A percentile compares a stretch with the other conserved stretches of the same genome.
These are phyloP conservation scores for Globisporangium polare DNA, from an alignment of 352 stramenopile species.

Conservation along the genomic window DNA sequence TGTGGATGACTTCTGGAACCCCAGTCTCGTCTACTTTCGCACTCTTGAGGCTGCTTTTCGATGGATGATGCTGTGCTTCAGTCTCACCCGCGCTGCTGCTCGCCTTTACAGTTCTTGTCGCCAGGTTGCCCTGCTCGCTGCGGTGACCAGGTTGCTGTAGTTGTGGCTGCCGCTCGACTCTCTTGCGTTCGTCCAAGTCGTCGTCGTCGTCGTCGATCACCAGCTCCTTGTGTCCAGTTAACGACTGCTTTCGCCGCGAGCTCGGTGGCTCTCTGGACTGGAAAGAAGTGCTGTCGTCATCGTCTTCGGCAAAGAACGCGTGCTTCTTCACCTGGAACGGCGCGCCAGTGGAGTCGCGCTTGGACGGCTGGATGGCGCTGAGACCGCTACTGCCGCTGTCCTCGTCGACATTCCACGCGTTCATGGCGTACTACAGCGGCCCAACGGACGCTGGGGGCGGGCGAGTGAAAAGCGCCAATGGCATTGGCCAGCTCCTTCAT, in stretches of 20 bases:
- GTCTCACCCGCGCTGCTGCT: neutral
- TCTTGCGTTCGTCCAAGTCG: neutral
- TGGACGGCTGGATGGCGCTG: slow-evolving; percentile 2
- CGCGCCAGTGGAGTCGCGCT: neutral
- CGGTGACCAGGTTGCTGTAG: neutral
- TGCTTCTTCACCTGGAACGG: slow-evolving; percentile 19
- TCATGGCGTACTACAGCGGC: slow-evolving; percentile 1
- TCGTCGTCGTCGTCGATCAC: slow-evolving; percentile 26
- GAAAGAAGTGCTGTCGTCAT: slow-evolving; percentile 1
- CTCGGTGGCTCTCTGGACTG: neutral
- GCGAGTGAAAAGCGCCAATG: neutral
- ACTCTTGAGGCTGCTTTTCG: neutral
- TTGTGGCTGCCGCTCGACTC: neutral
- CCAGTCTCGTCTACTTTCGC: slow-evolving; percentile 1
- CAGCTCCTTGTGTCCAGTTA: slow-evolving; percentile 17
- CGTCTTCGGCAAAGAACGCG: slow-evolving; percentile 26
- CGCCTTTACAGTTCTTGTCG: too few relatives aligned
- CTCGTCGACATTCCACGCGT: slow-evolving; percentile 6
- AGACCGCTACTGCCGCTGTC: neutral
- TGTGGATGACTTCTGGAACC: slow-evolving; percentile 12
- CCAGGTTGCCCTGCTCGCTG: neutral
- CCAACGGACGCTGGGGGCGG: neutral
- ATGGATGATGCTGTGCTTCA: neutral
- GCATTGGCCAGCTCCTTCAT: neutral
- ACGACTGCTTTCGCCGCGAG: slow-evolving; percentile 20